Conservation (phyloP, 768 basidiomycete species). For the Gloeophyllum trabeum region DNA sequence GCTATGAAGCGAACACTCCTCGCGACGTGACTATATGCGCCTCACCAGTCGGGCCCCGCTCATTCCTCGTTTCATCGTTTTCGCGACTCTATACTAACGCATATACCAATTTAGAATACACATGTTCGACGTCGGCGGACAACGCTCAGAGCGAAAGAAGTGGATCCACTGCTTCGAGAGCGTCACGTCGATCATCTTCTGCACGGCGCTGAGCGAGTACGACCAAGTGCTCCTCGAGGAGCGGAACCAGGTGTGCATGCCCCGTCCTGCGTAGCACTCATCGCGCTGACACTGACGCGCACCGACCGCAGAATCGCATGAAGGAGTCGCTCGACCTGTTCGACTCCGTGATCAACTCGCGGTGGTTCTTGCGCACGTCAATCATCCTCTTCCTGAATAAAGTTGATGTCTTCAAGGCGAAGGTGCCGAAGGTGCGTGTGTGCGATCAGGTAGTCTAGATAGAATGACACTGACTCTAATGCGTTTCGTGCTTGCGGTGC, state of each 20-base stretch:
- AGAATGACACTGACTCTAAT: no score
- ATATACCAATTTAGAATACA: slow-evolving; percentile 24
- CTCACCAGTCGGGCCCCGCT: neutral
- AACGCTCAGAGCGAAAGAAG: slow-evolving; percentile 35
- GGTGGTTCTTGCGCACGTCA: slow-evolving; percentile 29
- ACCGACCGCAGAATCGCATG: slow-evolving; percentile 26
- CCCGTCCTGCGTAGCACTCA: neutral
- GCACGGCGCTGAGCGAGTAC: slow-evolving; percentile 62
- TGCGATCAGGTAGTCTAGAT: no score
- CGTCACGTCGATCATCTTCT: slow-evolving; percentile 66
- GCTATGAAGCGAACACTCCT: no score
- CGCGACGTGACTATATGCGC: no score
- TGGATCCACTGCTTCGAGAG: slow-evolving; percentile 46
- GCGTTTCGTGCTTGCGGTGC: no score
- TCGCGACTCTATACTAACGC: neutral
- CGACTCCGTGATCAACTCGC: slow-evolving; percentile 38
- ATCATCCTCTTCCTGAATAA: slow-evolving; percentile 32
- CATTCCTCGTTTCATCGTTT: neutral
- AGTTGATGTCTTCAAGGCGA: slow-evolving; percentile 38
- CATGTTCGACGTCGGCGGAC: slow-evolving; percentile 70
- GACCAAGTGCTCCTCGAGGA: slow-evolving; percentile 63
- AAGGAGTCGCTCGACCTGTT: slow-evolving; percentile 37
- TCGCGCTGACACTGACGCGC: neutral
- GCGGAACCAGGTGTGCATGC: slow-evolving; percentile 8
- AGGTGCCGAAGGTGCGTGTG: slow-evolving; percentile 25